Evolutionary conservation across 2,329 filamentous ascomycete genomes (phyloP).

Genomic region (Phaeosphaeriaceae sp.): DNA sequence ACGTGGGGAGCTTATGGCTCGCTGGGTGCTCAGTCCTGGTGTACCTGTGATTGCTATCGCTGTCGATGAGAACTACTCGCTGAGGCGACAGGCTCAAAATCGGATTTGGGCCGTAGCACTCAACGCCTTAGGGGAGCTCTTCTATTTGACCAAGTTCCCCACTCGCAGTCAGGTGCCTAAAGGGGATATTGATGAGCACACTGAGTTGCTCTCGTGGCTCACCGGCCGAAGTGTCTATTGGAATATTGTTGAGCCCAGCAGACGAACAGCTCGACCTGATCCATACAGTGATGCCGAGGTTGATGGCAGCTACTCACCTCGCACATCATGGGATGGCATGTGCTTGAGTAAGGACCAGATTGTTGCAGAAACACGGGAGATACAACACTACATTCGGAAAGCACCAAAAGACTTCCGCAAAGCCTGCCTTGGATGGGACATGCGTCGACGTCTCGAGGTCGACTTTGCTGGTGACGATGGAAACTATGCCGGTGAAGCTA

Average conservation of each 20-base stretch:
- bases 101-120: slow-evolving; percentile 91
- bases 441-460: slow-evolving; percentile 82
- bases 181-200: slow-evolving; percentile 56
- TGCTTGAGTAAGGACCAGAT: slow-evolving; percentile 73
- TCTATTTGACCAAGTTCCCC: slow-evolving; percentile 78
- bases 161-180: slow-evolving; percentile 59
- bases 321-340: slow-evolving; percentile 77
- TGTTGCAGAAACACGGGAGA: slow-evolving; percentile 77
- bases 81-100: slow-evolving; percentile 69
- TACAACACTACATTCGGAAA: slow-evolving; percentile 75
- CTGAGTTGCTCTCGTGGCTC: slow-evolving; percentile 75
- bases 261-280: slow-evolving; percentile 73
- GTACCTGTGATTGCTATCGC: slow-evolving; percentile 86
- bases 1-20: slow-evolving; percentile 79
- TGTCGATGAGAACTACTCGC: slow-evolving; percentile 82
- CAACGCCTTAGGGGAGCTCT: slow-evolving; percentile 92
- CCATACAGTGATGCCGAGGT: slow-evolving; percentile 72
- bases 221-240: slow-evolving; percentile 80
- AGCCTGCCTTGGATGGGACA: slow-evolving; percentile 86
- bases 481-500: slow-evolving; percentile 74
- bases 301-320: slow-evolving; percentile 76
- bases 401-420: slow-evolving; percentile 80
- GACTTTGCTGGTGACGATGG: slow-evolving; percentile 86
- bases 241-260: slow-evolving; percentile 79
- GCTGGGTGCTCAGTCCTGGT: slow-evolving; percentile 89